A percentile compares a stretch with the other conserved stretches of the same genome.
Evolutionary conservation across 768 basidiomycete species (phyloP).

Genomic region (Leccinellum albellum): DNA sequence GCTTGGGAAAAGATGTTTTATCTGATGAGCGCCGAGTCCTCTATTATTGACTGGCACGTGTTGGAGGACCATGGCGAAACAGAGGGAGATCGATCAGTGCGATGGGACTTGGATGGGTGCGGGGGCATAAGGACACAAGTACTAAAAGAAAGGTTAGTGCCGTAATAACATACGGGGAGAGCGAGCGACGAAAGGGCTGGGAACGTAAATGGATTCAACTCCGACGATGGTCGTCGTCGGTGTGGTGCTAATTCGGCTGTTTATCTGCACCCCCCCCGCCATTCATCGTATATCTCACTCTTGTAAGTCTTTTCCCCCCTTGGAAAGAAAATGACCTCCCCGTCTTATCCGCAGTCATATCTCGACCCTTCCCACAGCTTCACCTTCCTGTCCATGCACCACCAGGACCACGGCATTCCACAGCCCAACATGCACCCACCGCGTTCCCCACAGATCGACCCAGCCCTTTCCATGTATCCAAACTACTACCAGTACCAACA

Average conservation of each 20-base stretch:
- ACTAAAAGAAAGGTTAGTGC: too few species aligned
- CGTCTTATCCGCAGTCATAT: constrained; percentile 22
- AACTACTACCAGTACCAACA: constrained; percentile 55
- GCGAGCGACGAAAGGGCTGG: too few species aligned
- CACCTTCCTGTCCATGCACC: constrained; percentile 42
- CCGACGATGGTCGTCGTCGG: background rate
- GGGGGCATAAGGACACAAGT: background rate
- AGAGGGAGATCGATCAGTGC: background rate
- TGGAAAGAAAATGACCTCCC: constrained; percentile 7
- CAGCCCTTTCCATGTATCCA: constrained; percentile 63
- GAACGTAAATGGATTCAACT: background rate
- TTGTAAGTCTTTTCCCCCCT: constrained; percentile 6
- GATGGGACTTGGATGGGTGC: background rate
- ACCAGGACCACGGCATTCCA: constrained; percentile 41
- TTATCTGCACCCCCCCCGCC: background rate
- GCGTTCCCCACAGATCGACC: constrained; percentile 66
- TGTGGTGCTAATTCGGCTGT: background rate
- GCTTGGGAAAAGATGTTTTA: background rate
- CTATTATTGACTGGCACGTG: background rate
- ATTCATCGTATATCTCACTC: background rate
- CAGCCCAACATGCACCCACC: constrained; percentile 41
- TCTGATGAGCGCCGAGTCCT: too few species aligned
- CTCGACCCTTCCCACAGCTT: constrained; percentile 31
- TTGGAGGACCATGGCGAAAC: background rate
- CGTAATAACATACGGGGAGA: background rate